Conservation (phyloP, 108 stramenopile genomes). For the Fragilaria crotonensis region DNA sequence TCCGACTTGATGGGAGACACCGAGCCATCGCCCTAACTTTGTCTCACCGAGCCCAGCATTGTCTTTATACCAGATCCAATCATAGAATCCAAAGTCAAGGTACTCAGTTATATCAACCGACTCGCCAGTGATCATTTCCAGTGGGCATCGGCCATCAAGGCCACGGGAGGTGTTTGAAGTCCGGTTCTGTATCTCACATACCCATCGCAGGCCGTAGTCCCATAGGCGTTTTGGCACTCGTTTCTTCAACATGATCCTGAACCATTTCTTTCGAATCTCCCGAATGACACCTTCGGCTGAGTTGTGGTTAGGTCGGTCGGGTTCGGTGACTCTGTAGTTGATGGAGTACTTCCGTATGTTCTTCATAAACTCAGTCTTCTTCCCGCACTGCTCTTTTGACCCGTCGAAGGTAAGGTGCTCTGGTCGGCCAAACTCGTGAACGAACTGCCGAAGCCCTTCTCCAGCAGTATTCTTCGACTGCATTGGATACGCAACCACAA, state of each 20-base stretch:
- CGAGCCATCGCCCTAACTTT: too few species aligned
- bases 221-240: slow-evolving; percentile 16
- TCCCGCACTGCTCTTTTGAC: neutral
- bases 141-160: too few species aligned
- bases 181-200: slow-evolving; percentile 5
- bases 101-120: slow-evolving; percentile 34
- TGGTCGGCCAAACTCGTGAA: neutral
- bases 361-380: neutral
- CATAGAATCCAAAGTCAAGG: slow-evolving; percentile 35
- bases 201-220: slow-evolving; percentile 23
- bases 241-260: neutral
- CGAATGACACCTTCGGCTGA: slow-evolving; percentile 7
- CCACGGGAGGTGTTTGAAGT: too few species aligned
- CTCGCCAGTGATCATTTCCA: too few species aligned
- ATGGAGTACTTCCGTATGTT: neutral
- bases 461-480: neutral
- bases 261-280: slow-evolving; percentile 3
- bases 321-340: too few species aligned
- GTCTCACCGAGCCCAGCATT: too few species aligned
- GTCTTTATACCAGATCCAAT: too few species aligned
- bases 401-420: neutral
- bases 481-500: neutral
- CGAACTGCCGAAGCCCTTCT: neutral
- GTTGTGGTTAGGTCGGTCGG: too few species aligned
- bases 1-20: slow-evolving; percentile 15